A percentile compares a stretch with the other conserved stretches of the same genome.
These are phyloP conservation scores for Camillea tinctor DNA, from an alignment of 2,329 filamentous ascomycete species.

Conservation along the genomic window DNA sequence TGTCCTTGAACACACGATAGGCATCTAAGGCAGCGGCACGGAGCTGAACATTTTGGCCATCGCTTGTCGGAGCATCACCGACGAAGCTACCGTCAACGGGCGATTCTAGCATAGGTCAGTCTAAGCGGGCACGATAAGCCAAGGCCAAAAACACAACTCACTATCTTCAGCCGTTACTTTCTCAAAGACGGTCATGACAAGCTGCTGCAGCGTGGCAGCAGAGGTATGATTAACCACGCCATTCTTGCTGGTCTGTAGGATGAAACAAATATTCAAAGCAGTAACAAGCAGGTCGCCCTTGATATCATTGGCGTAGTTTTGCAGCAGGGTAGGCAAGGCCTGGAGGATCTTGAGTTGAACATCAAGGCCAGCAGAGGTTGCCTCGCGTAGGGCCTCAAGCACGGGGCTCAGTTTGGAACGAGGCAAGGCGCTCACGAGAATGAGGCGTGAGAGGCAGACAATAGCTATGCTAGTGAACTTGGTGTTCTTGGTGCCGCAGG, in stretches of 20 bases:
- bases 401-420: constrained; percentile 79
- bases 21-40: constrained; percentile 81
- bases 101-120: constrained; percentile 34
- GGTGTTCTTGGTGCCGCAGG: constrained; percentile 84
- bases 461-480: constrained; percentile 88
- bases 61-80: constrained; percentile 65
- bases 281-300: constrained; percentile 78
- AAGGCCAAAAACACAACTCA: constrained; percentile 41
- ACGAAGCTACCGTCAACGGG: constrained; percentile 54
- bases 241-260: constrained; percentile 87
- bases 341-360: constrained; percentile 96
- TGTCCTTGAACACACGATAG: constrained; percentile 82
- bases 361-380: constrained; percentile 76
- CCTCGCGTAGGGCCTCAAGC: constrained; percentile 83
- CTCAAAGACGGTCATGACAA: constrained; percentile 90
- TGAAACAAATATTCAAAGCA: constrained; percentile 86
- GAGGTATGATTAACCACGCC: constrained; percentile 93
- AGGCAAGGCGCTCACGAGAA: constrained; percentile 77
- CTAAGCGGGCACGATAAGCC: neutral
- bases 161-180: constrained; percentile 82
- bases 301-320: constrained; percentile 83
- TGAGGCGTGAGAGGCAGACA: constrained; percentile 83
- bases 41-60: constrained; percentile 61
- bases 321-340: constrained; percentile 81
- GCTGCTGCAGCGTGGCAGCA: constrained; percentile 91